Percentiles rank a stretch among this genome's conserved stretches.
Evolutionary conservation across 2,329 filamentous ascomycete genomes (phyloP).

Genomic region (Aspergillus sp.): DNA sequence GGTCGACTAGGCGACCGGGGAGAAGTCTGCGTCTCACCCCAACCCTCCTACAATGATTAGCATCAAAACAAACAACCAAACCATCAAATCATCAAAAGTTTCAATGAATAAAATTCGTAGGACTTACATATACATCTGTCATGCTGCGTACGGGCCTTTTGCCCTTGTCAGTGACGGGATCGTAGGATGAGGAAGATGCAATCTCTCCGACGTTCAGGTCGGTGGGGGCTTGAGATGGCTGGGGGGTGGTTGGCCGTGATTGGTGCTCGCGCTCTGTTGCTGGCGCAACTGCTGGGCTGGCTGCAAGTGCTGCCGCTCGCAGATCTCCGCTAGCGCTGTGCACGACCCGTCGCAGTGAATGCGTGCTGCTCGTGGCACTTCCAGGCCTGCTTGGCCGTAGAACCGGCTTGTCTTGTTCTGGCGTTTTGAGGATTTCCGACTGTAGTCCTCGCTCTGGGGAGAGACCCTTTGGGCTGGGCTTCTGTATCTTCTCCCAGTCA

Average conservation of each 20-base stretch:
- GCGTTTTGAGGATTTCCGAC: conserved; percentile 38
- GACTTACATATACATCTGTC: conserved; percentile 90
- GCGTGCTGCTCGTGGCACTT: conserved; percentile 21
- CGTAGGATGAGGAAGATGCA: conserved; percentile 58
- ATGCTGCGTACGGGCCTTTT: conserved; percentile 81
- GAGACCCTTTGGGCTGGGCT: conserved; percentile 17
- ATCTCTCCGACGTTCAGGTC: conserved; percentile 39
- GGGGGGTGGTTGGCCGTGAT: conserved; percentile 23
- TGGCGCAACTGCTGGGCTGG: conserved; percentile 66
- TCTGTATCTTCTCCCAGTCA: conserved; percentile 28
- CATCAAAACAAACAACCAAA: conserved; percentile 10
- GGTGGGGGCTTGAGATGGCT: conserved; percentile 23
- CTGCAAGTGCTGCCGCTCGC: conserved; percentile 63
- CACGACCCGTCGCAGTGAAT: conserved; percentile 66
- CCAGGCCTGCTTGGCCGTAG: conserved; percentile 45
- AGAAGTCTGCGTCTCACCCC: conserved; percentile 79
- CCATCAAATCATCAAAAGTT: conserved; percentile 7
- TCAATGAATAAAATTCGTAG: conserved; percentile 16
- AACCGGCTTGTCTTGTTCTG: conserved; percentile 30
- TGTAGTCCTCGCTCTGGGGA: conserved; percentile 23
- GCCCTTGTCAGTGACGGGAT: conserved; percentile 82
- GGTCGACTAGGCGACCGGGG: conserved; percentile 90
- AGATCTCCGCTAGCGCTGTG: conserved; percentile 62
- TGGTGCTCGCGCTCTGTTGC: conserved; percentile 11
- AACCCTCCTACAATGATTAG: conserved; percentile 70